These are phyloP conservation scores for Shiraia sp. DNA, from an alignment of 2,329 filamentous ascomycete species.

Conservation along the genomic window DNA sequence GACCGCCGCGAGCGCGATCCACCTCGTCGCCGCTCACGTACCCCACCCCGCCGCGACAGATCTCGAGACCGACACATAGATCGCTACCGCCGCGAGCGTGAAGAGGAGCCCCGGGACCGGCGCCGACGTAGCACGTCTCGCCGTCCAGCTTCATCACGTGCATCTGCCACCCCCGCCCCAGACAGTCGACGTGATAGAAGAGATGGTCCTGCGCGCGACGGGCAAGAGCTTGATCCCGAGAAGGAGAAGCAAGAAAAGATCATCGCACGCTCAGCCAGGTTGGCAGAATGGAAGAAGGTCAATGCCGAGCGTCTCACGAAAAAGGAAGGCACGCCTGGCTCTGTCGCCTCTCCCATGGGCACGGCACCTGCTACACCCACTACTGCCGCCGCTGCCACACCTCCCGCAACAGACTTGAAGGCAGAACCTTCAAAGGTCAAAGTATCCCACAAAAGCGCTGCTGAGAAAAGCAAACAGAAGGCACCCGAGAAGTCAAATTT, in stretches of 20 bases:
- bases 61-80: constrained; percentile 56
- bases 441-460: constrained; percentile 84
- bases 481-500: constrained; percentile 46
- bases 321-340: constrained; percentile 64
- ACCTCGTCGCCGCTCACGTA: constrained; percentile 18
- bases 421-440: constrained; percentile 69
- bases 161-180: constrained; percentile 61
- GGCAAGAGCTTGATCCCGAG: constrained; percentile 59
- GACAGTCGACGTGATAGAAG: constrained; percentile 24
- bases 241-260: constrained; percentile 29
- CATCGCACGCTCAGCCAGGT: constrained; percentile 28
- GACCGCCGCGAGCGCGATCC: constrained; percentile 33
- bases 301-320: constrained; percentile 57
- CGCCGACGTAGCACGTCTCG: constrained; percentile 74
- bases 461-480: constrained; percentile 71
- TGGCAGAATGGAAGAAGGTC: constrained; percentile 85
- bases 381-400: constrained; percentile 36
- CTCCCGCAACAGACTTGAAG: constrained; percentile 22
- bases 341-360: constrained; percentile 58
- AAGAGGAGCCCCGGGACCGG: constrained; percentile 66
- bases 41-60: constrained; percentile 59
- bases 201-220: constrained; percentile 52
- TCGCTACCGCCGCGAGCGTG: constrained; percentile 64
- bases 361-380: constrained; percentile 70
- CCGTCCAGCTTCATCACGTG: constrained; percentile 60